Evolutionary conservation across 2,329 filamentous ascomycete species (phyloP).

Genomic region (Berkeleyomyces rouxiae): DNA sequence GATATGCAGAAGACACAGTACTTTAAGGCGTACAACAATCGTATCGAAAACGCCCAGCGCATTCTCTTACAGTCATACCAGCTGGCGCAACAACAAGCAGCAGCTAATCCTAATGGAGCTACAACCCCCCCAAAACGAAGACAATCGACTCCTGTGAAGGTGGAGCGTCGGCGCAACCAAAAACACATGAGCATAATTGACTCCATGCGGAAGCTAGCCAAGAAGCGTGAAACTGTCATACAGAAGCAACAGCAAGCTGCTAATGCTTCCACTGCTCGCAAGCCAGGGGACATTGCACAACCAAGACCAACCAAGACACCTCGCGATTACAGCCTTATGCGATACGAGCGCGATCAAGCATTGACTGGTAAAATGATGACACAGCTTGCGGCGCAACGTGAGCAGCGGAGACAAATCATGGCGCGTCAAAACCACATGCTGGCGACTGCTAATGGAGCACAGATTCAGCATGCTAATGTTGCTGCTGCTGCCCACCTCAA

Average conservation of each 20-base stretch:
- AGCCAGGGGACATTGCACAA: conserved; percentile 46
- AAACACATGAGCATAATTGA: conserved; percentile 81
- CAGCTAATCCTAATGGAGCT: conserved; percentile 9
- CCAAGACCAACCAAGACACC: conserved; percentile 53
- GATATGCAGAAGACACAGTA: conserved; percentile 95
- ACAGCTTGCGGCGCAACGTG: conserved; percentile 35
- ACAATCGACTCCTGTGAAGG: conserved; percentile 53
- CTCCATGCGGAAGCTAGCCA: conserved; percentile 85
- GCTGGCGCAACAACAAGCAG: conserved; percentile 27
- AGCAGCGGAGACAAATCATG: conserved; percentile 29
- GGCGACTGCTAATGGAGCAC: neutral
- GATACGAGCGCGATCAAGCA: conserved; percentile 68
- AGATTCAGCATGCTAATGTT: neutral
- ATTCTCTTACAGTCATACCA: conserved; percentile 37
- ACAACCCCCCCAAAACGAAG: conserved; percentile 32
- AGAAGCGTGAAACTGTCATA: conserved; percentile 71
- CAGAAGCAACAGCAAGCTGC: conserved; percentile 85
- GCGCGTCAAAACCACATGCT: conserved; percentile 8
- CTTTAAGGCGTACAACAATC: conserved; percentile 55
- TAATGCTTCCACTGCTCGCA: conserved; percentile 63
- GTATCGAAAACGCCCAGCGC: conserved; percentile 43
- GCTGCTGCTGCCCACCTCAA: neutral
- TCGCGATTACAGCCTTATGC: conserved; percentile 76
- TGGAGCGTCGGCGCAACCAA: conserved; percentile 73
- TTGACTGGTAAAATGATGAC: conserved; percentile 40